Evolutionary conservation across 2,329 filamentous ascomycete species (phyloP).

Genomic region (Seiridium unicorne): DNA sequence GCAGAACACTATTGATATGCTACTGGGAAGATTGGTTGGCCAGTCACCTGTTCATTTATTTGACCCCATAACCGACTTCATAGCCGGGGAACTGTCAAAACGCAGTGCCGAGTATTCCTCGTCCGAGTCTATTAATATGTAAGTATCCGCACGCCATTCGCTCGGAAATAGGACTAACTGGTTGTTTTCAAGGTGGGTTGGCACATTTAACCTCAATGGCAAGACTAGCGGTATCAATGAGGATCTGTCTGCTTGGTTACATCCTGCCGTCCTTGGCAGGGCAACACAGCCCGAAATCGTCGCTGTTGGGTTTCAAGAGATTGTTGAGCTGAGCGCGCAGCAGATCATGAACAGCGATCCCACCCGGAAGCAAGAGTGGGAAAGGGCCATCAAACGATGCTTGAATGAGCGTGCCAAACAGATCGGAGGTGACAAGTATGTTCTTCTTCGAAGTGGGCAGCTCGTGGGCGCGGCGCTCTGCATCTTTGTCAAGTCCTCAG

Average conservation of each 20-base stretch:
- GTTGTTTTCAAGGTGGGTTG: conserved; percentile 51
- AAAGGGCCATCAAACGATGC: conserved; percentile 72
- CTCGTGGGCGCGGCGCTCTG: conserved; percentile 91
- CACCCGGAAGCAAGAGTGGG: conserved; percentile 80
- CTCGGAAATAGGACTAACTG: neutral
- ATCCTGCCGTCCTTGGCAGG: conserved; percentile 55
- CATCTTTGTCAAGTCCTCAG: conserved; percentile 81
- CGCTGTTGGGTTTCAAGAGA: conserved; percentile 93
- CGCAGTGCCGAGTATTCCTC: conserved; percentile 72
- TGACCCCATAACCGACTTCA: conserved; percentile 92
- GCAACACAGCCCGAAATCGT: conserved; percentile 77
- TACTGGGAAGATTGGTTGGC: conserved; percentile 81
- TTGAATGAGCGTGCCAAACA: conserved; percentile 70
- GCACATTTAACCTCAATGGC: conserved; percentile 95
- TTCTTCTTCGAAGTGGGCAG: conserved; percentile 86
- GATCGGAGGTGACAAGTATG: conserved; percentile 73
- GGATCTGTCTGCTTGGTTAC: conserved; percentile 85
- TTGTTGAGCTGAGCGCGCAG: conserved; percentile 95
- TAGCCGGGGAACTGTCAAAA: conserved; percentile 72
- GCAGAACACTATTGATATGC: conserved; percentile 92
- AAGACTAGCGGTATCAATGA: conserved; percentile 73
- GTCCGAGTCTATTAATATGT: conserved; percentile 72
- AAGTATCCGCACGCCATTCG: conserved; percentile 26
- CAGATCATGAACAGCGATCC: conserved; percentile 99
- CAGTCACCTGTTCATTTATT: conserved; percentile 83